Evolutionary conservation across 768 basidiomycete genomes (phyloP).

Genomic region (Suillus decipiens): DNA sequence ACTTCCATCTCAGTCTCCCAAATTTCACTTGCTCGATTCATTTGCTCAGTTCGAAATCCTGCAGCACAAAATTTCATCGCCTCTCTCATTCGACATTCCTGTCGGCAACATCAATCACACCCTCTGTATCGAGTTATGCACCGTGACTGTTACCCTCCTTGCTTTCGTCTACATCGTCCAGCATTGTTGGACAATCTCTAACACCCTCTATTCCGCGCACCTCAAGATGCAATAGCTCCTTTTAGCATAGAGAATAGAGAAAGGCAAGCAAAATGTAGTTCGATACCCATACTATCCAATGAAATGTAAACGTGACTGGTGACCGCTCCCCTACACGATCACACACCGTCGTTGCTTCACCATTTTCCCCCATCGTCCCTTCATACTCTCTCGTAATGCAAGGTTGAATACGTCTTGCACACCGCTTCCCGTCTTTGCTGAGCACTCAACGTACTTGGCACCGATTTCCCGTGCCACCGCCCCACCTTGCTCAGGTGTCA

Average conservation of each 20-base stretch:
- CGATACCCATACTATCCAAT: conserved; percentile 8
- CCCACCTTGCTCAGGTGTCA: conserved; percentile 80
- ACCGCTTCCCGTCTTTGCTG: conserved; percentile 86
- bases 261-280: conserved; percentile 25
- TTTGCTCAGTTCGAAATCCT: conserved; percentile 19
- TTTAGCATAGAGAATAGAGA: conserved; percentile 24
- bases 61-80: not conserved
- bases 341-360: conserved; percentile 74
- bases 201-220: conserved; percentile 19
- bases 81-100: conserved; percentile 30
- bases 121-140: conserved; percentile 38
- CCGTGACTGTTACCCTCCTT: conserved; percentile 30
- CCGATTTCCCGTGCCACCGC: conserved; percentile 92
- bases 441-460: conserved; percentile 92
- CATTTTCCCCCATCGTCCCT: conserved; percentile 72
- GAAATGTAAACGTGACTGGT: conserved; percentile 11
- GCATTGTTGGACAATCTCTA: conserved; percentile 28
- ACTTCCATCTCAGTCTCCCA: conserved; percentile 21
- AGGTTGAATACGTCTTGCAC: conserved; percentile 91
- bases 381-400: conserved; percentile 89
- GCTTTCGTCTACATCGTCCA: conserved; percentile 38
- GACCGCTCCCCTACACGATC: conserved; percentile 36
- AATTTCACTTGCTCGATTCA: conserved; percentile 26
- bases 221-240: conserved; percentile 24
- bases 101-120: conserved; percentile 35